phyloP scores from a whole-genome alignment of 768 basidiomycete species.

The Mrakia frigida region DNA sequence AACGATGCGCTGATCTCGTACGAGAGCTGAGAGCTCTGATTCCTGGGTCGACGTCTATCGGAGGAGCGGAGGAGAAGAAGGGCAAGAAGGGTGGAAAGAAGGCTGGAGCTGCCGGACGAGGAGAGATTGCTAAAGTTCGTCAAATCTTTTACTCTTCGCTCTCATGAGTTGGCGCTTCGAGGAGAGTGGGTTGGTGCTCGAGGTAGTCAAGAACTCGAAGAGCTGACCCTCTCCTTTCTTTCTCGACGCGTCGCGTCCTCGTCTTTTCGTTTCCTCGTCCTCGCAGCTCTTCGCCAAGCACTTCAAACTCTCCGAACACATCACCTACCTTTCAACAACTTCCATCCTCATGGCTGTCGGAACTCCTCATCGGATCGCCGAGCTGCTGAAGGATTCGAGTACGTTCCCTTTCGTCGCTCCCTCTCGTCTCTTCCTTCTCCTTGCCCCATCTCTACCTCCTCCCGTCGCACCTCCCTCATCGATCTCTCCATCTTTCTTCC shows the following conservation, averaged over 20 bases:
- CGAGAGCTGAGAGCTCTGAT: conserved; percentile 26
- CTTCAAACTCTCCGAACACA: conserved; percentile 30
- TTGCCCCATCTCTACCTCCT: not conserved
- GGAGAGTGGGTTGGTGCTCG: not conserved
- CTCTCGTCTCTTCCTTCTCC: not conserved
- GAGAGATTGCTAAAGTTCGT: conserved; percentile 31
- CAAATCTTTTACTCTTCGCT: not conserved
- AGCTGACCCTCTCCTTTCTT: not conserved
- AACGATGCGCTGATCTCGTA: conserved; percentile 33
- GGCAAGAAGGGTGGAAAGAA: conserved; percentile 23
- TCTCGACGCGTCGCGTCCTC: not conserved
- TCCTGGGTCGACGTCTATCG: not conserved
- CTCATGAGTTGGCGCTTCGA: too few relatives aligned
- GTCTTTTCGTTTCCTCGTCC: not conserved
- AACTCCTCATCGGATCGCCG: conserved; percentile 32
- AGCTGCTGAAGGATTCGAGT: conserved; percentile 28
- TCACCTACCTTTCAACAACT: conserved; percentile 27
- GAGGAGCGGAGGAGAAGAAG: not conserved
- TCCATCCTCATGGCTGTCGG: conserved; percentile 31
- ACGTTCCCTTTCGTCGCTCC: not conserved
- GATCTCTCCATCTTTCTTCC: not conserved
- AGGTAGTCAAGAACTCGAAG: not conserved
- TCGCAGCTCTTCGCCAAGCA: conserved; percentile 32
- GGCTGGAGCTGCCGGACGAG: conserved; percentile 14
- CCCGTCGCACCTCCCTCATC: not conserved